A percentile compares a stretch with the other conserved stretches of the same genome.
phyloP scores from a whole-genome alignment of 1,284 basidiomycete genomes.

The Wallemia hederae region DNA sequence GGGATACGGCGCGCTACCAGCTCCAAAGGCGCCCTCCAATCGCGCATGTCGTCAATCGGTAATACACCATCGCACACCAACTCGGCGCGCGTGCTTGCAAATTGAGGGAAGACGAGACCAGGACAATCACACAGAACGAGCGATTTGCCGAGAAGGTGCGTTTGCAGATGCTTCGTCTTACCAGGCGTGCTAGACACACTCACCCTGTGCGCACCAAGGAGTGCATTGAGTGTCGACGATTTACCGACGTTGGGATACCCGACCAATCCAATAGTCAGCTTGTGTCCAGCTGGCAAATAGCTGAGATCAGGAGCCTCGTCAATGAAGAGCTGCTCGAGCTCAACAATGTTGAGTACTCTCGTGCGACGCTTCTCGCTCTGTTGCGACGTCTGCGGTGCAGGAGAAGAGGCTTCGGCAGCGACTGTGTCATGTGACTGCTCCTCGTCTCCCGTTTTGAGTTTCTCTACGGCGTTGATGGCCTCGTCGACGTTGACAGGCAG shows the following conservation, averaged over 20 bases:
- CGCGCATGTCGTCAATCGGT: slow-evolving; percentile 91
- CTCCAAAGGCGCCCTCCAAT: slow-evolving; percentile 62
- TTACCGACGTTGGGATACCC: slow-evolving; percentile 33
- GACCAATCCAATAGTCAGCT: slow-evolving; percentile 36
- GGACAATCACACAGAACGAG: slow-evolving; percentile 96
- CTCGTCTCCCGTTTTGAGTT: slow-evolving; percentile 19
- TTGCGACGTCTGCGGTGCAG: slow-evolving; percentile 16
- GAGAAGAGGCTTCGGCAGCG: not conserved
- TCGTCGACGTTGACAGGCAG: slow-evolving; percentile 18
- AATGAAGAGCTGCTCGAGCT: slow-evolving; percentile 65
- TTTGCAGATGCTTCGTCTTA: slow-evolving; percentile 99
- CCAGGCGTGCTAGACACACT: slow-evolving; percentile 91
- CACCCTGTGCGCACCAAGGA: slow-evolving; percentile 53
- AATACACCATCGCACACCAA: slow-evolving; percentile 88
- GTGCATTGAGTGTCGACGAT: slow-evolving; percentile 28
- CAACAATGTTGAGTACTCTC: slow-evolving; percentile 53
- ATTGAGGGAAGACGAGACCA: slow-evolving; percentile 93
- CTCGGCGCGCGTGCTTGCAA: slow-evolving; percentile 80
- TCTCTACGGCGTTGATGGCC: slow-evolving; percentile 14
- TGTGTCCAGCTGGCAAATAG: slow-evolving; percentile 23
- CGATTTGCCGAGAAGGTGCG: slow-evolving; percentile 60
- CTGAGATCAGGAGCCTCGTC: slow-evolving; percentile 43
- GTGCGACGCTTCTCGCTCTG: slow-evolving; percentile 35
- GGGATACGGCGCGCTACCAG: slow-evolving; percentile 58
- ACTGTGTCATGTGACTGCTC: slow-evolving; percentile 12